Percentiles rank a stretch among this genome's conserved stretches.
Evolutionary conservation across 768 basidiomycete species (phyloP).

Genomic region (Ramaria sp.): DNA sequence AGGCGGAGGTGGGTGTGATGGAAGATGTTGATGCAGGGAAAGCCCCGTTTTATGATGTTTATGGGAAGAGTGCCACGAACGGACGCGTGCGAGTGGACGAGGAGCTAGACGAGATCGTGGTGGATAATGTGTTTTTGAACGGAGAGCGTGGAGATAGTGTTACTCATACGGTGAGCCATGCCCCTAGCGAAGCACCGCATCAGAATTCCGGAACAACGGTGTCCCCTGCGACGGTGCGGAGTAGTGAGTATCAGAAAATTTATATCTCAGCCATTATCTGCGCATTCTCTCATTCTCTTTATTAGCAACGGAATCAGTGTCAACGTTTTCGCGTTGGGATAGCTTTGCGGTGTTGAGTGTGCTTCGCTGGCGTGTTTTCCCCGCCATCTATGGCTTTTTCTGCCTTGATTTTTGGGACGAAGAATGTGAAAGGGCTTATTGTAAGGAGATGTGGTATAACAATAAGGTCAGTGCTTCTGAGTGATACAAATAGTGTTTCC

Average conservation of each 20-base stretch:
- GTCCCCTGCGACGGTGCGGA: not conserved
- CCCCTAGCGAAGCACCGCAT: not conserved
- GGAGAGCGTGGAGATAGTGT: not conserved
- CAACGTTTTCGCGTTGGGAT: slow-evolving; percentile 6
- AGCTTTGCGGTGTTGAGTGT: not conserved
- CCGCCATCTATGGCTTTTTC: slow-evolving; percentile 5
- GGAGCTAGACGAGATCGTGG: slow-evolving; percentile 10
- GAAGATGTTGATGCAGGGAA: not conserved
- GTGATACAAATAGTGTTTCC: not conserved
- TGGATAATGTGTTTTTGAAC: slow-evolving; percentile 9
- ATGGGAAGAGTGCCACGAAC: not conserved
- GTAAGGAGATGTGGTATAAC: slow-evolving; percentile 10
- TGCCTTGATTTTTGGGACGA: slow-evolving; percentile 2
- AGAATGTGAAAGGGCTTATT: slow-evolving; percentile 4
- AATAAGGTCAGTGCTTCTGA: not conserved
- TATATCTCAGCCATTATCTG: not conserved
- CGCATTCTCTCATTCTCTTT: not conserved
- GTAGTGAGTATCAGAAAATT: not conserved
- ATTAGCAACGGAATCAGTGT: not conserved
- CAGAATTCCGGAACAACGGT: not conserved
- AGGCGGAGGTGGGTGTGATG: not conserved
- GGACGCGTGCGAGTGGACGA: slow-evolving; percentile 1
- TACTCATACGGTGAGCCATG: not conserved
- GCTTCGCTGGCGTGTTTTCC: slow-evolving; percentile 9
- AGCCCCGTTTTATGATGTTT: slow-evolving; percentile 8